Evolutionary conservation across 2,329 filamentous ascomycete genomes (phyloP).

Genomic region (Lachnellula arida): DNA sequence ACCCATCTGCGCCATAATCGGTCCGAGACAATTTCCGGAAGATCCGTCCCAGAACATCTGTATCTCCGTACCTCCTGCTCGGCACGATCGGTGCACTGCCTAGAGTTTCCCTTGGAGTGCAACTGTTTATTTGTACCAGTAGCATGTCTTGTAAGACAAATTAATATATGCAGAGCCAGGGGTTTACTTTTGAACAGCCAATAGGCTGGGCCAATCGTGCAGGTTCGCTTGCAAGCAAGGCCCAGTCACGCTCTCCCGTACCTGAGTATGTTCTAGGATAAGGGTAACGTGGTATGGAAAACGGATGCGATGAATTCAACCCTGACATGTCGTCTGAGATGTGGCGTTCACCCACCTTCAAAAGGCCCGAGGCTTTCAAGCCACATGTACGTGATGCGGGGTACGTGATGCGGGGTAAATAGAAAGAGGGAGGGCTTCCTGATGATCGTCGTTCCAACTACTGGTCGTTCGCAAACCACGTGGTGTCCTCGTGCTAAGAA

Average conservation of each 20-base stretch:
- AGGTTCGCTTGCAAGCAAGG: neutral
- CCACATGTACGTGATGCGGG: neutral
- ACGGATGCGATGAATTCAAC: neutral
- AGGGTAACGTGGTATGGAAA: neutral
- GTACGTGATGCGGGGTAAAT: neutral
- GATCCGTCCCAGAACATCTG: neutral
- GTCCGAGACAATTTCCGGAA: neutral
- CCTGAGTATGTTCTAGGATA: neutral
- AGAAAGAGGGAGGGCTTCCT: neutral
- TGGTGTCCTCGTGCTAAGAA: too few relatives aligned
- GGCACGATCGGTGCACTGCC: neutral
- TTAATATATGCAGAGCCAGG: neutral
- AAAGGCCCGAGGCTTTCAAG: neutral
- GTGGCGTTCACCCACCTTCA: neutral
- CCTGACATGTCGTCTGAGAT: neutral
- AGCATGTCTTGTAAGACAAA: too few relatives aligned
- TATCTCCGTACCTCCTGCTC: neutral
- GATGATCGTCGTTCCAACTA: too few relatives aligned
- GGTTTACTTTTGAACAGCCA: neutral
- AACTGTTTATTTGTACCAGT: too few relatives aligned
- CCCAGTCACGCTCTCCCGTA: neutral
- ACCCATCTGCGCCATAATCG: neutral
- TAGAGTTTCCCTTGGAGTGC: neutral
- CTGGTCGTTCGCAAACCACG: too few relatives aligned
- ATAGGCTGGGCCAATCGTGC: neutral